A percentile compares a stretch with the other conserved stretches of the same genome.
These are phyloP conservation scores for Aureobasidium melanogenum DNA, from an alignment of 2,329 filamentous ascomycete genomes.

Conservation along the genomic window DNA sequence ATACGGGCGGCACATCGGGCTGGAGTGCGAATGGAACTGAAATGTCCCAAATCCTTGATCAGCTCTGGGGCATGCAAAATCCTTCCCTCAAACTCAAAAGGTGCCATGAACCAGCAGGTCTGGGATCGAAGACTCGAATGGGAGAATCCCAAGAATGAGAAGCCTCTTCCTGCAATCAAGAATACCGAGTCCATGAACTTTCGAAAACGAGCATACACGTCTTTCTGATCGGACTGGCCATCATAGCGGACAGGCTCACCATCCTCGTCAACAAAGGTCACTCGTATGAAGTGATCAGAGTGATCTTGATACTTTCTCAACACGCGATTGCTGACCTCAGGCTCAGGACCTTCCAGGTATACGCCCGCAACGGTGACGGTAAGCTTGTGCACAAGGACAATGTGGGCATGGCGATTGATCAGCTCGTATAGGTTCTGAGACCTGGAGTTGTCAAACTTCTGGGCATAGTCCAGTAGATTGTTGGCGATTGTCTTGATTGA, in stretches of 20 bases:
- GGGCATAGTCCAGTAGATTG: slow-evolving; percentile 34
- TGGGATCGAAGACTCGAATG: slow-evolving; percentile 68
- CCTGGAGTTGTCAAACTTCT: slow-evolving; percentile 20
- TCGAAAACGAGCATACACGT: slow-evolving; percentile 51
- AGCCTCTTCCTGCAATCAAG: slow-evolving; percentile 53
- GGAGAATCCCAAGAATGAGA: slow-evolving; percentile 66
- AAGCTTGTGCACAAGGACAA: slow-evolving; percentile 28
- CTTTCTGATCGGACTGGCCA: slow-evolving; percentile 37
- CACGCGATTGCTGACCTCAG: slow-evolving; percentile 61
- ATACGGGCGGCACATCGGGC: slow-evolving; percentile 52
- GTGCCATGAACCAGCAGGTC: slow-evolving; percentile 57
- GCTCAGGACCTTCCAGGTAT: slow-evolving; percentile 38
- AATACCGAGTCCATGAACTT: slow-evolving; percentile 51
- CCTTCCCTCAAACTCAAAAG: slow-evolving; percentile 31
- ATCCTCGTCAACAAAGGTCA: slow-evolving; percentile 67
- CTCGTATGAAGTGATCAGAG: slow-evolving; percentile 57
- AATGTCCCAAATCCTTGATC: slow-evolving; percentile 41
- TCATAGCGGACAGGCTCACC: slow-evolving; percentile 55
- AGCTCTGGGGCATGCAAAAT: slow-evolving; percentile 30
- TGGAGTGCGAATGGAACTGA: slow-evolving; percentile 43
- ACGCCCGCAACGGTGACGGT: slow-evolving; percentile 32
- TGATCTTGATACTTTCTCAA: slow-evolving; percentile 55
- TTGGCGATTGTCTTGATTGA: slow-evolving; percentile 33
- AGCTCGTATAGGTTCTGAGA: slow-evolving; percentile 25
- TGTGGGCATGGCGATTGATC: slow-evolving; percentile 23